Evolutionary conservation across 2,329 filamentous ascomycete genomes (phyloP).

Genomic region (Spiromastix sp.): DNA sequence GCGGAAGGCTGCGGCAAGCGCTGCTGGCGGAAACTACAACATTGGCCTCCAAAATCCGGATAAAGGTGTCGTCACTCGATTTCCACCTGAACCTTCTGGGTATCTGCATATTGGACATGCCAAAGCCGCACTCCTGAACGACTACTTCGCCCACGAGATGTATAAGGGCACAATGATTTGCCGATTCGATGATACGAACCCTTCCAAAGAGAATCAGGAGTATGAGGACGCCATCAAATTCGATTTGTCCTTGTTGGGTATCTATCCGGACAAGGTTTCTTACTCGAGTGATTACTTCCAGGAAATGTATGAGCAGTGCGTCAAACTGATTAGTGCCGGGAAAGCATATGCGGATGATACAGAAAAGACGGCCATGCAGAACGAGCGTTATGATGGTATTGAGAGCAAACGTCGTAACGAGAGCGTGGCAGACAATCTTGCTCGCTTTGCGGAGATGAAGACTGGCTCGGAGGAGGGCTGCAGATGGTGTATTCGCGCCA

Average conservation of each 20-base stretch:
- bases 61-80: conserved; percentile 23
- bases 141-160: conserved; percentile 91
- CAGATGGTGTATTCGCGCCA: conserved; percentile 86
- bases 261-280: conserved; percentile 75
- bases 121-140: conserved; percentile 85
- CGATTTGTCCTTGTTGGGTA: conserved; percentile 82
- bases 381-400: conserved; percentile 74
- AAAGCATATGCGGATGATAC: conserved; percentile 94
- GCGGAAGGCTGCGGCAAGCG: conserved; percentile 15
- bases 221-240: conserved; percentile 89
- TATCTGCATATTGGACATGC: conserved; percentile 58
- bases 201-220: conserved; percentile 92
- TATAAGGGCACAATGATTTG: conserved; percentile 86
- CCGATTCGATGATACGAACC: conserved; percentile 95
- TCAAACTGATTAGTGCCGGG: conserved; percentile 75
- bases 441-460: conserved; percentile 90
- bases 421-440: conserved; percentile 70
- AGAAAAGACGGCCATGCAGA: conserved; percentile 74
- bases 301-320: conserved; percentile 73
- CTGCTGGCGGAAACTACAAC: conserved; percentile 16
- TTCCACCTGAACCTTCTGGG: conserved; percentile 27
- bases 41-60: conserved; percentile 21
- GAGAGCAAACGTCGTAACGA: conserved; percentile 72
- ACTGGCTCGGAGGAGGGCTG: conserved; percentile 66
- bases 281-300: conserved; percentile 97